A percentile compares a stretch with the other conserved stretches of the same genome.
phyloP scores from a whole-genome alignment of 169 alveolate species.

The Plasmodium fragile region DNA sequence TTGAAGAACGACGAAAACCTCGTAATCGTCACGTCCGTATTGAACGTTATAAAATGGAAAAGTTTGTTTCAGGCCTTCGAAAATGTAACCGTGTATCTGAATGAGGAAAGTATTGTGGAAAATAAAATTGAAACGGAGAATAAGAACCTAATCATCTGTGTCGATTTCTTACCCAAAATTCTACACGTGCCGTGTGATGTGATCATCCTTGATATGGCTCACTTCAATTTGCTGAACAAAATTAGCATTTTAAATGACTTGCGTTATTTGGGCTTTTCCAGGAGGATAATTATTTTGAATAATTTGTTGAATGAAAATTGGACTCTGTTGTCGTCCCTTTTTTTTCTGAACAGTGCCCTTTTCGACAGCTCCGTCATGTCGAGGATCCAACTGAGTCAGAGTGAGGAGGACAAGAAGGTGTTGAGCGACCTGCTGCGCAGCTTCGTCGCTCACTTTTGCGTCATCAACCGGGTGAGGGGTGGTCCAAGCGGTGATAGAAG shows the following conservation, averaged over 20 bases:
- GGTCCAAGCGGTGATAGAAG: background rate
- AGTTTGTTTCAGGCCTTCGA: background rate
- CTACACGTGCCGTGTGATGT: conserved; percentile 34
- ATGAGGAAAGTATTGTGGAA: conserved; percentile 39
- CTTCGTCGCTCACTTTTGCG: conserved; percentile 17
- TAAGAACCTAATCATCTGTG: conserved; percentile 46
- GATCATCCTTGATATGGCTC: conserved; percentile 52
- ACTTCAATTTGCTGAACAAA: conserved; percentile 27
- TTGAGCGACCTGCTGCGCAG: background rate
- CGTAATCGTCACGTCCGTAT: conserved; percentile 34
- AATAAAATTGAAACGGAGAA: background rate
- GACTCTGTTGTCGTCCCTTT: conserved; percentile 34
- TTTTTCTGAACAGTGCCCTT: background rate
- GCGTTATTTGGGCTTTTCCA: conserved; percentile 16
- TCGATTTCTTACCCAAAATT: conserved; percentile 67
- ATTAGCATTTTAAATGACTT: conserved; percentile 54
- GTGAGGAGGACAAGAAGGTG: conserved; percentile 17
- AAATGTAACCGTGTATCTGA: conserved; percentile 29
- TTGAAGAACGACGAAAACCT: conserved; percentile 36
- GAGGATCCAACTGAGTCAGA: background rate
- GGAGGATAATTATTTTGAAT: conserved; percentile 34
- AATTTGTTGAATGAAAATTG: conserved; percentile 17
- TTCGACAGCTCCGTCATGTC: conserved; percentile 9
- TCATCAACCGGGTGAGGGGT: background rate
- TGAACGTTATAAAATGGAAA: conserved; percentile 48